Percentiles rank a stretch among this genome's conserved stretches.
These are phyloP conservation scores for Ustilago bromivora DNA, from an alignment of 1,284 basidiomycete genomes.

Conservation along the genomic window DNA sequence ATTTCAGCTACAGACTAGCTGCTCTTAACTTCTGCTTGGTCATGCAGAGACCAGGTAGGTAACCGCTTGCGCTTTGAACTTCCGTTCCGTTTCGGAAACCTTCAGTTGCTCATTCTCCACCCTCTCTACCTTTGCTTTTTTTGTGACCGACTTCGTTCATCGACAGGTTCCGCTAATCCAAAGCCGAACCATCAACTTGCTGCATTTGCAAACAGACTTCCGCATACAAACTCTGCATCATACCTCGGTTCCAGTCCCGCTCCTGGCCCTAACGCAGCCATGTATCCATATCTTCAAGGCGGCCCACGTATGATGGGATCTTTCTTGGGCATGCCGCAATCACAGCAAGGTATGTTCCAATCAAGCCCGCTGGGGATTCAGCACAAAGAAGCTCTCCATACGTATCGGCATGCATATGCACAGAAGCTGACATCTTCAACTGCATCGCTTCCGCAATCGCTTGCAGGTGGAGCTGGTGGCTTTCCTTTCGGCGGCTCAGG, in stretches of 20 bases:
- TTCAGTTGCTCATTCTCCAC: neutral
- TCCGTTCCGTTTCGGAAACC: neutral
- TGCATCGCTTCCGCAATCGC: neutral
- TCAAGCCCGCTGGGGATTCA: neutral
- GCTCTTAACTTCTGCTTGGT: conserved; percentile 26
- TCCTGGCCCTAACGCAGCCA: conserved; percentile 26
- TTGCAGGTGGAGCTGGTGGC: conserved; percentile 33
- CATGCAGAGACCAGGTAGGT: conserved; percentile 53
- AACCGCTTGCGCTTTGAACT: neutral
- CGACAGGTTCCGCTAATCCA: conserved; percentile 40
- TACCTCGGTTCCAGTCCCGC: conserved; percentile 38
- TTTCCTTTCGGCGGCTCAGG: conserved; percentile 59
- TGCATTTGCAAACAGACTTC: conserved; percentile 45
- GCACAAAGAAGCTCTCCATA: neutral
- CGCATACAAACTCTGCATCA: conserved; percentile 27
- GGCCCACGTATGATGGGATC: conserved; percentile 57
- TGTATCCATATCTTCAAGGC: conserved; percentile 57
- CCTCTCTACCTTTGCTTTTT: neutral
- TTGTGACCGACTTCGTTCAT: neutral
- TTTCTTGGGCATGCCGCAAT: conserved; percentile 53
- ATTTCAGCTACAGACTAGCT: conserved; percentile 14
- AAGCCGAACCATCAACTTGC: conserved; percentile 38
- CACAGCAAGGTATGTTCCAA: conserved; percentile 36
- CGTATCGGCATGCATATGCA: neutral
- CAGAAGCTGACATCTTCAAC: conserved; percentile 5